Conservation (phyloP, 2,329 filamentous ascomycete species). For the Claviceps humidiphila region DNA sequence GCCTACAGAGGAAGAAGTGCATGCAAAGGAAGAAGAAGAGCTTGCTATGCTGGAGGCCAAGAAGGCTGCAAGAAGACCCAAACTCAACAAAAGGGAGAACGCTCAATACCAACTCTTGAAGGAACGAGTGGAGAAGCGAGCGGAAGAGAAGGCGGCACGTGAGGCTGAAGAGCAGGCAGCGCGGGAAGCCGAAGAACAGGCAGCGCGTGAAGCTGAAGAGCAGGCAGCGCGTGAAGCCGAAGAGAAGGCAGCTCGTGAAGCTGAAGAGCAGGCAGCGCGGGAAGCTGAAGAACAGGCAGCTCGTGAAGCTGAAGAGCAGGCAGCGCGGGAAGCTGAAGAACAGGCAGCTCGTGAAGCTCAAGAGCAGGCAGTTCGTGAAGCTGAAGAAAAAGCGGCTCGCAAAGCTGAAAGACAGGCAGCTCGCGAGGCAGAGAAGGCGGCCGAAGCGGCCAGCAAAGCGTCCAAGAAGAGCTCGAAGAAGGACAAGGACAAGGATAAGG, state of each 20-base stretch:
- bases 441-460: constrained; percentile 20
- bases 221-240: background rate
- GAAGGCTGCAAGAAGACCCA: constrained; percentile 34
- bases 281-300: constrained; percentile 29
- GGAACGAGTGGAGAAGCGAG: constrained; percentile 20
- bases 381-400: constrained; percentile 26
- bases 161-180: constrained; percentile 21
- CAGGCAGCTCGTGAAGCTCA: constrained; percentile 15
- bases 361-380: constrained; percentile 21
- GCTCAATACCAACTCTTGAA: constrained; percentile 28
- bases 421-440: constrained; percentile 12
- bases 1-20: too few relatives aligned
- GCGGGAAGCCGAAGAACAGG: background rate
- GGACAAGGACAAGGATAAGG: constrained; percentile 13
- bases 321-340: constrained; percentile 9
- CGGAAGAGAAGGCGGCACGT: constrained; percentile 18
- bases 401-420: constrained; percentile 20
- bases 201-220: background rate
- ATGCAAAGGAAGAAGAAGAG: constrained; percentile 22
- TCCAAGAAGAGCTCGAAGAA: constrained; percentile 26
- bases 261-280: constrained; percentile 18
- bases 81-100: constrained; percentile 30
- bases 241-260: constrained; percentile 11
- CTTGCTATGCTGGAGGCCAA: constrained; percentile 30
- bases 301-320: constrained; percentile 20